These are phyloP conservation scores for Vaccinium darrowii DNA, from an alignment of 148 eudicot genomes.

Conservation along the genomic window DNA sequence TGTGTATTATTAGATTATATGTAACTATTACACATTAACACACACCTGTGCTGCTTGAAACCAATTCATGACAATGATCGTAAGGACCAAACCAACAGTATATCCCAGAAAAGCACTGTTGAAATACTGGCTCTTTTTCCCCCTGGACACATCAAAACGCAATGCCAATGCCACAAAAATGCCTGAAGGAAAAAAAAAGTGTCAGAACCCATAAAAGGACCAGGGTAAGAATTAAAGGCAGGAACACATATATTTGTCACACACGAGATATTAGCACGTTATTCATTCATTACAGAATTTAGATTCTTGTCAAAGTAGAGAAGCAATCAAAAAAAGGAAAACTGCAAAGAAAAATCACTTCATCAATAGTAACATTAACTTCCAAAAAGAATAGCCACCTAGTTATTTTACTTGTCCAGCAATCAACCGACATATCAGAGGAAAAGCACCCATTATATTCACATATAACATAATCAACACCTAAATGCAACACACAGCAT, in stretches of 20 bases:
- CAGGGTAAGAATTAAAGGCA: background rate
- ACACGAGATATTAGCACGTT: background rate
- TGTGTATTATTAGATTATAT: background rate
- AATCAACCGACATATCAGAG: background rate
- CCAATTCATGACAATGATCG: conserved; percentile 98
- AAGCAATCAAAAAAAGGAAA: background rate
- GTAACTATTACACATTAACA: background rate
- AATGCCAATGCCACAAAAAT: conserved; percentile 98
- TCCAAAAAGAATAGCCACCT: background rate
- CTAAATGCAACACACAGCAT: background rate
- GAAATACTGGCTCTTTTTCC: conserved; percentile 76
- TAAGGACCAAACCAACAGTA: conserved; percentile 63
- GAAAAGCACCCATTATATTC: background rate
- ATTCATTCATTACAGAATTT: background rate
- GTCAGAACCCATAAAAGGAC: conserved; percentile 16
- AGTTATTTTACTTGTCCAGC: background rate
- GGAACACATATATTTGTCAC: background rate
- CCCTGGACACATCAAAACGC: conserved; percentile 94
- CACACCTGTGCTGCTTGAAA: conserved; percentile 98
- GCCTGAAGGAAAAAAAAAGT: conserved; percentile 42
- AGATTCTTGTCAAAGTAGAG: background rate
- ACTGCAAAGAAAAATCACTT: background rate
- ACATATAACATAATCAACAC: background rate
- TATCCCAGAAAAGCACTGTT: conserved; percentile 91
- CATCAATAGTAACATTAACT: background rate